Percentiles rank a stretch among this genome's conserved stretches.
Evolutionary conservation across 345 rosid species (phyloP).

Genomic region (Salix caprea): DNA sequence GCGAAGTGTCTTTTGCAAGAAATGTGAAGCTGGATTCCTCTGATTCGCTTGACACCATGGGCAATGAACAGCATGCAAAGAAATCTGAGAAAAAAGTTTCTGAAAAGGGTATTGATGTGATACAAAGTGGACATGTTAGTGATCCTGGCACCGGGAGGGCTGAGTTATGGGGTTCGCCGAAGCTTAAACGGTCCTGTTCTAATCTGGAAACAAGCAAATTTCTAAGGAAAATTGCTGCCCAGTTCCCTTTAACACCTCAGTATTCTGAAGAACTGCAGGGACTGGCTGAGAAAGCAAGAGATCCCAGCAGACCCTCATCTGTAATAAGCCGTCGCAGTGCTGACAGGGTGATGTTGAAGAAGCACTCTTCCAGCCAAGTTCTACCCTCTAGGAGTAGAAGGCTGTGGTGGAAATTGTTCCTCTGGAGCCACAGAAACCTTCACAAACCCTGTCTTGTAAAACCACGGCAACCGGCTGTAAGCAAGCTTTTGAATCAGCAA

Average conservation of each 20-base stretch:
- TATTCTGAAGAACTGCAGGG: conserved; percentile 37
- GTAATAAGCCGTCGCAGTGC: conserved; percentile 60
- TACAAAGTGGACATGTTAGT: conserved; percentile 65
- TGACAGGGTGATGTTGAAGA: conserved; percentile 87
- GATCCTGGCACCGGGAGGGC: conserved; percentile 71
- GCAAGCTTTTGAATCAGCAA: conserved; percentile 45
- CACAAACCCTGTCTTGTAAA: conserved; percentile 43
- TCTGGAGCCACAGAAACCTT: conserved; percentile 91
- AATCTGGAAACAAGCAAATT: conserved; percentile 49
- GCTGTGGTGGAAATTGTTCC: conserved; percentile 86
- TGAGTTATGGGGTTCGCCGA: conserved; percentile 58
- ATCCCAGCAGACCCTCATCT: conserved; percentile 42
- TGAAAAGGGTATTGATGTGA: conserved; percentile 21
- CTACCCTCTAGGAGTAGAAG: conserved; percentile 77
- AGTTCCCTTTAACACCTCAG: conserved; percentile 35
- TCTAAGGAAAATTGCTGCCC: conserved; percentile 31
- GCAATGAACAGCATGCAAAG: conserved; percentile 10
- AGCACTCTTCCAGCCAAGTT: conserved; percentile 86
- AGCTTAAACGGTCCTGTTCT: conserved; percentile 80
- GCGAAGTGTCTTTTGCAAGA: conserved; percentile 14
- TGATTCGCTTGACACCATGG: conserved; percentile 23
- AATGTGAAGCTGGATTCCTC: conserved; percentile 15
- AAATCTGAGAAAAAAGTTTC: conserved; percentile 12
- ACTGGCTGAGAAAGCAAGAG: conserved; percentile 10
- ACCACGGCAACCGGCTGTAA: conserved; percentile 25